Base-by-base conservation (phyloP, 495 filamentous ascomycete species). In the Cudoniella acicularis region DNA sequence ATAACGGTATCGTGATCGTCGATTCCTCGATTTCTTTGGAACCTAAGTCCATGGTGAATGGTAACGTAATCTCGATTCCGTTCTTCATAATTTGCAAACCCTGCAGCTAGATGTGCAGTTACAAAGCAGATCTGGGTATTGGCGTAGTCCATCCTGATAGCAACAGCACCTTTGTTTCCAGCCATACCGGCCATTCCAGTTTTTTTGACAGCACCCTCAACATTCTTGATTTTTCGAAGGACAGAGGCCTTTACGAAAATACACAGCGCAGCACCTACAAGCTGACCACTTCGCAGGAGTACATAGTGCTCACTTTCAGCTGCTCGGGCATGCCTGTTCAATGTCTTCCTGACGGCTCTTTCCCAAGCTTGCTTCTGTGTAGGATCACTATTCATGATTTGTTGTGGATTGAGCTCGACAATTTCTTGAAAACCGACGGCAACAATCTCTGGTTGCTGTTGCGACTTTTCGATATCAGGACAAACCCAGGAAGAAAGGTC, bases 381-480 rank as follows among this genome's bases (percentile, higher is more conserved):
- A 21, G 95, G 94, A 76, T 98, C 92, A 41, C 92, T 97, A 53
- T 94, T 95, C 92, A 99, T 98, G 66, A 99, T 98, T 67, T 99
- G 95, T 70, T 98, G 93, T 17, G 95, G 93, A 65, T 90, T 96
- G 13, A 99, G 78, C 67, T 93, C 87, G 16, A 99, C 95, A 54
- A 99, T 98, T 74, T 99, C 94, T 65, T 99, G 94, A 64, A 99
- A 98, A 0, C 91, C 94, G 25, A 96, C 84, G 9, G 85, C 92
- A 51, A 95, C 83, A 30, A 99, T 87, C 49, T 91, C 84, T 20
- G 95, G 89, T 20, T 82, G 75, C 53, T 77, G 63, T 45, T 84
- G 79, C 20, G 74, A 70, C 8, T 67, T 61, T 25, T 78, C 77
- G 1, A 83, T 63, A 50, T 79, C 70, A 20, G 83, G 83, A 68